phyloP scores from a whole-genome alignment of 805 yeast genomes.

The Candida coleopterorum region DNA sequence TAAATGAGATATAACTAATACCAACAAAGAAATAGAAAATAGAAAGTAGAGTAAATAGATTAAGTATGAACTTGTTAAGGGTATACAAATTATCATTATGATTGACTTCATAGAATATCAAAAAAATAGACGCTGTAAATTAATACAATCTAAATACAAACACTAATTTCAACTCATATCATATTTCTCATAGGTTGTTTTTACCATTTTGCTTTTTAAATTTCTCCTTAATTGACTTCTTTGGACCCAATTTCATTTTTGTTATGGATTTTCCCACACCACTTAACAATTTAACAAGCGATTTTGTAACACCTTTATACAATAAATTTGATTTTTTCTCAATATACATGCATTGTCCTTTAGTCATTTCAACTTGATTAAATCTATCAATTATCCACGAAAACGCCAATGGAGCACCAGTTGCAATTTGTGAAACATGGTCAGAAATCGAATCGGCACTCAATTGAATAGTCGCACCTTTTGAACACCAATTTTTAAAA shows the following conservation, averaged over 20 bases:
- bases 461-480: conserved; percentile 21
- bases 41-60: too few species aligned
- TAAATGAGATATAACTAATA: too few species aligned
- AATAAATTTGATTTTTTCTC: neutral
- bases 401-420: conserved; percentile 19
- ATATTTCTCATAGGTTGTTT: too few species aligned
- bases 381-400: conserved; percentile 16
- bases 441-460: conserved; percentile 21
- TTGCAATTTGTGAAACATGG: conserved; percentile 19
- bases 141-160: too few species aligned
- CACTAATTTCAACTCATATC: too few species aligned
- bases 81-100: too few species aligned
- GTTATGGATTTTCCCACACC: neutral
- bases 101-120: too few species aligned
- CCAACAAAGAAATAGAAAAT: too few species aligned
- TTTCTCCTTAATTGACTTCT: neutral
- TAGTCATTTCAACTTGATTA: conserved; percentile 10
- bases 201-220: too few species aligned
- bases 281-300: neutral
- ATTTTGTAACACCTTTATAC: neutral
- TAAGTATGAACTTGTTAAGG: too few species aligned
- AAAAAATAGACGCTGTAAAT: too few species aligned
- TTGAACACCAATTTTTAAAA: conserved; percentile 24
- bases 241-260: neutral
- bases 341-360: neutral